phyloP scores from a whole-genome alignment of 331 rosid genomes.

The Prunus yedoensis region DNA sequence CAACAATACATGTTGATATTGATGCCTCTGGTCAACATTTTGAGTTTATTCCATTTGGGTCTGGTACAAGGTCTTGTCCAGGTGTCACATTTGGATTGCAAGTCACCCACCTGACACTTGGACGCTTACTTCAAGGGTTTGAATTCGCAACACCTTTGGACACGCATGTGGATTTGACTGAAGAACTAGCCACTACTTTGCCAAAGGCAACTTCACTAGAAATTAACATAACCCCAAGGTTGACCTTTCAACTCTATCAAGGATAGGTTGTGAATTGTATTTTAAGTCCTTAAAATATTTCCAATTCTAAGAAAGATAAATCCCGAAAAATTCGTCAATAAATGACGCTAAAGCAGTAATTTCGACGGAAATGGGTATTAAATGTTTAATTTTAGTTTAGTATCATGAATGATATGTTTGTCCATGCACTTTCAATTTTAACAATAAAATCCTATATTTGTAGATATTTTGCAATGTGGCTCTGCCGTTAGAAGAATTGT shows the following conservation, averaged over 20 bases:
- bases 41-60: conserved; percentile 44
- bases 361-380: too few relatives aligned
- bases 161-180: conserved; percentile 42
- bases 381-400: too few relatives aligned
- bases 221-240: conserved; percentile 36
- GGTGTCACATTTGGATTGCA: conserved; percentile 37
- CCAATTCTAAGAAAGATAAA: too few relatives aligned
- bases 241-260: conserved; percentile 33
- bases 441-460: too few relatives aligned
- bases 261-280: neutral
- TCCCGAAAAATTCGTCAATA: too few relatives aligned
- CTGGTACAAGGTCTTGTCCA: conserved; percentile 52
- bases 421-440: too few relatives aligned
- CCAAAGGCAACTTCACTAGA: conserved; percentile 33
- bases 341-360: too few relatives aligned
- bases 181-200: conserved; percentile 40
- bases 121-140: conserved; percentile 56
- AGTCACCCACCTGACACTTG: conserved; percentile 38
- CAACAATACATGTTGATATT: neutral
- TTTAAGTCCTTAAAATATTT: too few relatives aligned
- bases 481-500: too few relatives aligned
- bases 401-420: too few relatives aligned
- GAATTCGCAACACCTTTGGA: conserved; percentile 12
- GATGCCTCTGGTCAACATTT: conserved; percentile 24
- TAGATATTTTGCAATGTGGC: too few relatives aligned